These are phyloP conservation scores for Leishmania turanica DNA, from an alignment of 208 protist species.

Conservation along the genomic window DNA sequence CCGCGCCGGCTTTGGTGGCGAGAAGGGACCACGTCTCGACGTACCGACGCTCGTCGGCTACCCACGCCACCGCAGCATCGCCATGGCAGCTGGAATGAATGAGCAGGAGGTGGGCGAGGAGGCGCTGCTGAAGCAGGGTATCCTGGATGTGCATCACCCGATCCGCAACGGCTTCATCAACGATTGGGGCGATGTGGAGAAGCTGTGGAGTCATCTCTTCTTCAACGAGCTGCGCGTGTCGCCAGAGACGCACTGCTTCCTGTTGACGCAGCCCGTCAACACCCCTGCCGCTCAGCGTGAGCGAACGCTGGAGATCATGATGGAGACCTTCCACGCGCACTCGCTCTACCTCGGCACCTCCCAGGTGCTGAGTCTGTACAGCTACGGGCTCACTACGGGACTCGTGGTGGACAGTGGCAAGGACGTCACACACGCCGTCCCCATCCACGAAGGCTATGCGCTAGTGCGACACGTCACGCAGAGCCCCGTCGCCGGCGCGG, in stretches of 20 bases:
- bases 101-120: conserved; percentile 90
- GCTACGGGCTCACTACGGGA: conserved; percentile 93
- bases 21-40: conserved; percentile 81
- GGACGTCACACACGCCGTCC: conserved; percentile 83
- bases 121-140: conserved; percentile 83
- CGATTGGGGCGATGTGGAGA: conserved; percentile 94
- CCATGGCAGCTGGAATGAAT: conserved; percentile 91
- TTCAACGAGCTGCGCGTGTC: conserved; percentile 90
- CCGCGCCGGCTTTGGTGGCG: conserved; percentile 87
- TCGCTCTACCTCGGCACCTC: conserved; percentile 91
- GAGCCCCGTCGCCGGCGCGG: conserved; percentile 74
- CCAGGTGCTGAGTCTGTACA: conserved; percentile 94
- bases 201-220: conserved; percentile 92
- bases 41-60: conserved; percentile 91
- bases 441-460: conserved; percentile 94
- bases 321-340: conserved; percentile 94
- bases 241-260: conserved; percentile 91
- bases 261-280: conserved; percentile 89
- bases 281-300: conserved; percentile 83
- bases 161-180: conserved; percentile 80
- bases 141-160: conserved; percentile 67
- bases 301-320: conserved; percentile 93
- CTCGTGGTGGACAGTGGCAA: conserved; percentile 94
- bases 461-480: conserved; percentile 86
- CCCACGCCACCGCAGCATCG: conserved; percentile 87